Base-by-base conservation (phyloP, 2,329 filamentous ascomycete genomes). In the Gremmenia infestans region DNA sequence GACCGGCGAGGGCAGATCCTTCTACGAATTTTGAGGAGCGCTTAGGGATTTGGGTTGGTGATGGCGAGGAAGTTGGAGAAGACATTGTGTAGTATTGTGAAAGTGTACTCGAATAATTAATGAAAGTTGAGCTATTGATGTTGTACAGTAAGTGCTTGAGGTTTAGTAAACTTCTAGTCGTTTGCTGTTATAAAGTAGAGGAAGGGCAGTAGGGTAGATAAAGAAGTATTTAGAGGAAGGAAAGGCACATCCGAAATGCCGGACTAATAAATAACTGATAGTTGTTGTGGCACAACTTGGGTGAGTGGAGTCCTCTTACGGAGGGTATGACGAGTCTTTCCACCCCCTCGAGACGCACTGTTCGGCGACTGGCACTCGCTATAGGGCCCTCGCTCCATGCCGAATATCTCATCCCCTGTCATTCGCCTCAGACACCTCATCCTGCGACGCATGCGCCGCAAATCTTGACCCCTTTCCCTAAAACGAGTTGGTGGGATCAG, bases 1-100 rank as follows among this genome's bases (percentile, higher is more conserved):
- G 50, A 28, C 53, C 36, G 4, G 53, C 54, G 12, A 43, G 17
- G 25, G 42, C 50, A 22, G 42, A 23, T 48, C 53, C 53, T 58
- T 60, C 59, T 12, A 53, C 54, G 35, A 60, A 60, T 28, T 42
- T 55, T 2, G 58, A 60, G 14, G 45, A 17, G 17, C 58, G 55
- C 7, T 47, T 52, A 5, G 54, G 54, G n/a, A 14, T 22, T 8
- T 40, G 48, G 6, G 48, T 52, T 42, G 19, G 40, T 9, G 42
- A 37, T 12, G 53, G 5, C 6, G 45, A 48, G 45, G 17, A 12
- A 11, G 23, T 48, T 48, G 45, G 22, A 32, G 23, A 42, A 5
- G 48, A 51, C 49, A 51, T 51, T 28, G 3, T 42, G 49, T 14
- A 48, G 22, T 51, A 28, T 51, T 15, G 5, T 22, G 22, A n/a